phyloP scores from a whole-genome alignment of 805 yeast genomes.

The Candida krabiensis region DNA sequence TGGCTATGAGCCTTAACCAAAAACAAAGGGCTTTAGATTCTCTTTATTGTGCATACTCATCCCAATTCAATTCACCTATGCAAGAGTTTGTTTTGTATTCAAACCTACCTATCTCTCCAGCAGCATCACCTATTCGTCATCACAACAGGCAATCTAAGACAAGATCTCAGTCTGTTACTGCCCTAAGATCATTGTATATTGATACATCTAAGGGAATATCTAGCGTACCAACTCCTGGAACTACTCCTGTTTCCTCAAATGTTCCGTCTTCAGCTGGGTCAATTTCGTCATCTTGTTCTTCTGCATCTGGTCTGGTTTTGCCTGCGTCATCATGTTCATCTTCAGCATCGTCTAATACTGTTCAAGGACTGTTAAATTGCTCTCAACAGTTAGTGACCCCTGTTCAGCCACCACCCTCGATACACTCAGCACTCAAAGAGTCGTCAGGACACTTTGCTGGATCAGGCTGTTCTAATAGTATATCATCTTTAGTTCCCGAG shows the following conservation, averaged over 20 bases:
- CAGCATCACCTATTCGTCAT: constrained; percentile 30
- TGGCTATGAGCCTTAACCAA: constrained; percentile 26
- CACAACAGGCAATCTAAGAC: constrained; percentile 19
- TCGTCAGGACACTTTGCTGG: constrained; percentile 4
- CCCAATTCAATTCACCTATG: constrained; percentile 15
- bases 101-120: constrained; percentile 29
- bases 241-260: constrained; percentile 23
- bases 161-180: constrained; percentile 25
- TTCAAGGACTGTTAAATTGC: constrained; percentile 2
- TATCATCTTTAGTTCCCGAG: constrained; percentile 3
- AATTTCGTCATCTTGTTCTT: constrained; percentile 3
- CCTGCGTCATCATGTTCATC: too few relatives aligned
- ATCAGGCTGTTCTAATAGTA: constrained; percentile 1
- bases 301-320: constrained; percentile 1
- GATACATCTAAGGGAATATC: constrained; percentile 17
- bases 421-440: constrained; percentile 9
- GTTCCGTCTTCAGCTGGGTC: constrained; percentile 4
- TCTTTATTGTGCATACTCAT: constrained; percentile 9
- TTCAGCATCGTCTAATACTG: background rate
- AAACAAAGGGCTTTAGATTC: constrained; percentile 24
- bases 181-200: constrained; percentile 20
- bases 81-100: constrained; percentile 23
- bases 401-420: constrained; percentile 9
- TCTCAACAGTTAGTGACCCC: constrained; percentile 24
- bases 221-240: constrained; percentile 32